Percentiles rank a stretch among this genome's conserved stretches.
These are phyloP conservation scores for Sinapis alba DNA, from an alignment of 441 rosid genomes.

Conservation along the genomic window DNA sequence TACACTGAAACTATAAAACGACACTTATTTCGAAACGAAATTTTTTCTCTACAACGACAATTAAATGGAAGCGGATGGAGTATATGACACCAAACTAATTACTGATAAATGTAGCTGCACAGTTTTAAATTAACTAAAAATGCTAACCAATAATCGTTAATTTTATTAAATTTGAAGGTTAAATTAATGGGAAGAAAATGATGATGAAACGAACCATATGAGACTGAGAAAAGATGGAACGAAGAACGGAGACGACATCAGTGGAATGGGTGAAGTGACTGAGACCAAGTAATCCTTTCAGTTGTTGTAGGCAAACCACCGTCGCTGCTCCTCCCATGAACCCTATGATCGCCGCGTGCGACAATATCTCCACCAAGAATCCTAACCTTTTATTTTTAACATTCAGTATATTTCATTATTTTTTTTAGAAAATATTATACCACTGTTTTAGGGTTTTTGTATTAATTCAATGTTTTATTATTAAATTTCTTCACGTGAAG, in stretches of 20 bases:
- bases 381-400: conserved; percentile 43
- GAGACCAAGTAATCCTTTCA: conserved; percentile 61
- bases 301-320: conserved; percentile 64
- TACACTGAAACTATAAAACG: too few relatives aligned
- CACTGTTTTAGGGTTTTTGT: background rate
- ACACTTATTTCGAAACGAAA: too few relatives aligned
- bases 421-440: background rate
- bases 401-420: background rate
- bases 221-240: conserved; percentile 51
- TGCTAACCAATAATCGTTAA: background rate
- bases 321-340: conserved; percentile 78
- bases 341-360: conserved; percentile 68
- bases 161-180: background rate
- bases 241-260: conserved; percentile 53
- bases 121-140: background rate
- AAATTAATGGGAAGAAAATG: background rate
- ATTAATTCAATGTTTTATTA: background rate
- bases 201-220: conserved; percentile 38
- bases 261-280: conserved; percentile 58
- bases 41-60: too few relatives aligned
- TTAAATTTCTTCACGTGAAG: background rate
- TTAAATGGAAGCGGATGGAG: too few relatives aligned
- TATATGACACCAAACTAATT: background rate
- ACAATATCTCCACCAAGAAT: conserved; percentile 62
- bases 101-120: background rate